These are phyloP conservation scores for Tetrapisispora pingtungensis DNA, from an alignment of 805 yeast genomes.

Conservation along the genomic window DNA sequence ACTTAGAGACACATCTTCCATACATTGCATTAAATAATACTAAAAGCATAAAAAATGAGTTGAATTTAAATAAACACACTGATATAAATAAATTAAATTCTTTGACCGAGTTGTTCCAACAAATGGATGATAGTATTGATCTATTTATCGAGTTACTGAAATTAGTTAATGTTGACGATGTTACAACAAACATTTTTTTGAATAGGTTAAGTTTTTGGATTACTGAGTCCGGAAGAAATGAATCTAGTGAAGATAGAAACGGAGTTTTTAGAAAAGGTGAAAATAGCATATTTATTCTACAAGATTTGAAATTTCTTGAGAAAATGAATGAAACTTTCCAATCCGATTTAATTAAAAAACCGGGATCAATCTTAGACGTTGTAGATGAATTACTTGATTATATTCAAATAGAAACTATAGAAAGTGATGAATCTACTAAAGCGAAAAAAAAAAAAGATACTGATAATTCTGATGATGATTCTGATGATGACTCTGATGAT, in stretches of 20 bases:
- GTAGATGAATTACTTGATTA: slow-evolving; percentile 34
- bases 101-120: slow-evolving; percentile 29
- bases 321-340: slow-evolving; percentile 47
- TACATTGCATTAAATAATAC: slow-evolving; percentile 15
- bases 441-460: slow-evolving; percentile 30
- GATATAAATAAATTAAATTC: slow-evolving; percentile 5
- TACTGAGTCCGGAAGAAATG: slow-evolving; percentile 1
- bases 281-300: slow-evolving; percentile 44
- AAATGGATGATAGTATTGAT: slow-evolving; percentile 37
- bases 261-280: slow-evolving; percentile 15
- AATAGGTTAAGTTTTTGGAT: slow-evolving; percentile 55
- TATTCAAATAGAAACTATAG: background rate
- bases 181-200: slow-evolving; percentile 40
- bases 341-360: slow-evolving; percentile 35
- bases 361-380: slow-evolving; percentile 46
- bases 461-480: slow-evolving; percentile 14
- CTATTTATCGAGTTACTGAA: slow-evolving; percentile 36
- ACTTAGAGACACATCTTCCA: slow-evolving; percentile 31
- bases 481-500: slow-evolving; percentile 22
- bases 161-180: slow-evolving; percentile 37
- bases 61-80: slow-evolving; percentile 4
- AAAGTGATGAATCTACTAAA: background rate
- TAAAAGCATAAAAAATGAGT: background rate
- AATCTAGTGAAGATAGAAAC: background rate
- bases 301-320: slow-evolving; percentile 59